Evolutionary conservation across 169 alveolate species (phyloP).

Genomic region (Plasmodium relictum): DNA sequence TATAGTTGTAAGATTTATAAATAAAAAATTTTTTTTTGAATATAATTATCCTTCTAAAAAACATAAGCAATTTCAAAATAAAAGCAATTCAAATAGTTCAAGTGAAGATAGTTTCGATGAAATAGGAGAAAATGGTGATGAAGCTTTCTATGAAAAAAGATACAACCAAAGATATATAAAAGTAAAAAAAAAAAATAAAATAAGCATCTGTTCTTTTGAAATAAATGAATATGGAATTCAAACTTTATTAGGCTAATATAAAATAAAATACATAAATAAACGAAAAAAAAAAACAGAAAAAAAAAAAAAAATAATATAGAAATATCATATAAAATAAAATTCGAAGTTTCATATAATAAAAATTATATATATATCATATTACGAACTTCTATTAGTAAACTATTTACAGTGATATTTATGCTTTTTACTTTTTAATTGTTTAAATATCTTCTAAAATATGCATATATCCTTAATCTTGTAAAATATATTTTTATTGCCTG

Average conservation of each 20-base stretch:
- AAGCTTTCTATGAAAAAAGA: slow-evolving; percentile 28
- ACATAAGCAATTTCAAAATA: not conserved
- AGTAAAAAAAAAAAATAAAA: slow-evolving; percentile 24
- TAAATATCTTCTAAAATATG: too few relatives aligned
- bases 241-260: slow-evolving; percentile 3
- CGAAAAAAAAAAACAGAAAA: not conserved
- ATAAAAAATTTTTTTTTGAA: slow-evolving; percentile 26
- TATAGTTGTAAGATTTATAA: slow-evolving; percentile 39
- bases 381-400: too few relatives aligned
- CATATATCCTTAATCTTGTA: too few relatives aligned
- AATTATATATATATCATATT: too few relatives aligned
- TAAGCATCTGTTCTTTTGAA: slow-evolving; percentile 43
- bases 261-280: not conserved
- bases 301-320: not conserved
- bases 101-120: slow-evolving; percentile 50
- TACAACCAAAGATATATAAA: slow-evolving; percentile 63
- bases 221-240: slow-evolving; percentile 49
- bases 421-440: too few relatives aligned
- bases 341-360: too few relatives aligned
- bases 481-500: too few relatives aligned
- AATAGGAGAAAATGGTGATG: slow-evolving; percentile 4
- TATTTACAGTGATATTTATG: too few relatives aligned
- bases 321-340: too few relatives aligned
- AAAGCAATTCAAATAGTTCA: not conserved
- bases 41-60: slow-evolving; percentile 25